Conservation (phyloP, 352 stramenopile species). For the Pythium brachiatum region DNA sequence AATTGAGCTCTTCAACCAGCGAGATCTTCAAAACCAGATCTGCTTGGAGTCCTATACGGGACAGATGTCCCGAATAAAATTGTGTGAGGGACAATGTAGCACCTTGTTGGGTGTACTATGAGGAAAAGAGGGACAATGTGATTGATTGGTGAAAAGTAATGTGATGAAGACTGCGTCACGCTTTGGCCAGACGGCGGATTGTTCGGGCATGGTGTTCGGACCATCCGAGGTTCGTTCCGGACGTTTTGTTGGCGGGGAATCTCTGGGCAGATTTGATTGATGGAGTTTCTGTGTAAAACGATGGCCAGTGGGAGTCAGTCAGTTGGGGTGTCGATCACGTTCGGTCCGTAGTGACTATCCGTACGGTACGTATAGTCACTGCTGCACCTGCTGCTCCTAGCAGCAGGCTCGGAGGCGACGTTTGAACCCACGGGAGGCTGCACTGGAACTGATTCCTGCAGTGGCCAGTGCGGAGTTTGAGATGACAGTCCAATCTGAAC, state of each 20-base stretch:
- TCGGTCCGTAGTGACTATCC: too few species aligned
- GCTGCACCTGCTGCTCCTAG: too few species aligned
- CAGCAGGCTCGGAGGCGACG: too few species aligned
- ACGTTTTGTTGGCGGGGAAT: neutral
- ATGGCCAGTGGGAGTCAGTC: too few species aligned
- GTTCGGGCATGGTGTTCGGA: neutral
- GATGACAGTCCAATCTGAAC: neutral
- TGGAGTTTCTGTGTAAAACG: too few species aligned
- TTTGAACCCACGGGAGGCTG: neutral
- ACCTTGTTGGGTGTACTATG: neutral
- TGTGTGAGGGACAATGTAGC: neutral
- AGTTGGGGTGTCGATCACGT: too few species aligned
- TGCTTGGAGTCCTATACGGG: neutral
- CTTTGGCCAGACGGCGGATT: neutral
- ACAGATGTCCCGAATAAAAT: neutral
- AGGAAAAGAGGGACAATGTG: neutral
- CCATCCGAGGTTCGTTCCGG: neutral
- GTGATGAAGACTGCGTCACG: neutral
- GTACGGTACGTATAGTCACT: too few species aligned
- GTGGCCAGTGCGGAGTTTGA: neutral
- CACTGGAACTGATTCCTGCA: too few species aligned
- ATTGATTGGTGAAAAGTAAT: neutral
- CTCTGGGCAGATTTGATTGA: too few species aligned
- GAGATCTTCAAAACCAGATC: constrained; percentile 1
- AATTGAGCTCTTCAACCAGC: constrained; percentile 2